These are phyloP conservation scores for Microthlaspi erraticum DNA, from an alignment of 345 rosid genomes.

Conservation along the genomic window DNA sequence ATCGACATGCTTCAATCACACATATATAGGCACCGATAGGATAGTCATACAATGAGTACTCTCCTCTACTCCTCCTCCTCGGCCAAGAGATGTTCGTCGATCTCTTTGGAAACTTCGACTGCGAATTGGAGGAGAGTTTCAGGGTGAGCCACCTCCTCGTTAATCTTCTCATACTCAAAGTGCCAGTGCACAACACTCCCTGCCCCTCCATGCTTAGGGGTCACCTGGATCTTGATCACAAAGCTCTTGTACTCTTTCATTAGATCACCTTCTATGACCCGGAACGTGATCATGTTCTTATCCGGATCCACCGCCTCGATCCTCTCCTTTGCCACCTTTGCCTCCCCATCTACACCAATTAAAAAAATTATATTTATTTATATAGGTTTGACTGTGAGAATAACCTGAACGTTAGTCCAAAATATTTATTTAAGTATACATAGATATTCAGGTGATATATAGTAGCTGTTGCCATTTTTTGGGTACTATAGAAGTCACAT, in stretches of 20 bases:
- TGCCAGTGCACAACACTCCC: slow-evolving; percentile 45
- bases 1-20: slow-evolving; percentile 4
- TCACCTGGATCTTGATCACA: slow-evolving; percentile 25
- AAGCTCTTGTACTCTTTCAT: slow-evolving; percentile 43
- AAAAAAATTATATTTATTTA: neutral
- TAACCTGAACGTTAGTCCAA: neutral
- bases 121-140: slow-evolving; percentile 40
- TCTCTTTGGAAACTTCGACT: slow-evolving; percentile 42
- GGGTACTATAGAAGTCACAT: too few relatives aligned
- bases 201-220: slow-evolving; percentile 26
- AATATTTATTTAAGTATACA: neutral
- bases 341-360: slow-evolving; percentile 33
- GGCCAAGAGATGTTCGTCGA: slow-evolving; percentile 41
- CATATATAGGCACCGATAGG: neutral
- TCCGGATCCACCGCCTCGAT: slow-evolving; percentile 35
- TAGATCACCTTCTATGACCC: slow-evolving; percentile 41
- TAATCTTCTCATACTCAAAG: slow-evolving; percentile 47
- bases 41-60: neutral
- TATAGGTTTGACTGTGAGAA: neutral
- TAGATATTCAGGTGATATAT: slow-evolving; percentile 12
- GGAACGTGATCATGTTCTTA: slow-evolving; percentile 34
- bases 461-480: too few relatives aligned
- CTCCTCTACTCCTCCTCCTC: slow-evolving; percentile 31
- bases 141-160: slow-evolving; percentile 47
- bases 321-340: slow-evolving; percentile 41